Evolutionary conservation across 176 grass and related monocot genomes (phyloP), one percentile per base, ranked within the genome.

Genomic region (Tuctoria greenei): DNA sequence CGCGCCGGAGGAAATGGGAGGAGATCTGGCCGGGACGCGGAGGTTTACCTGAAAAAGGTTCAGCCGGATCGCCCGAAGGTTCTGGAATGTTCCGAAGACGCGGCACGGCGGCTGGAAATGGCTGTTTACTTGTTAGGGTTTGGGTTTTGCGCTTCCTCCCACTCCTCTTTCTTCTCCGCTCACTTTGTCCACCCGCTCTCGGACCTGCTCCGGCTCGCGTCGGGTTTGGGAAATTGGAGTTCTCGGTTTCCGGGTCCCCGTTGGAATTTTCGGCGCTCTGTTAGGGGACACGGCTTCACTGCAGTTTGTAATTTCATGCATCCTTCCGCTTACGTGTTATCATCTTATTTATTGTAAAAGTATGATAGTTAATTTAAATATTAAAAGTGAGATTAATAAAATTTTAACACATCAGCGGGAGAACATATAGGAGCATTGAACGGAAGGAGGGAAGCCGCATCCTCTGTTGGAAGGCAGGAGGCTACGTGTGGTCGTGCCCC

Each of bases 101-200:
- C 71, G 43, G 66, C 16, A 14, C 37, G 43, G 42, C 52, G 71
- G 50, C 34, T 24, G 39, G 54, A 31, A 51, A 52, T 46, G 47
- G 58, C n/a, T n/a, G n/a, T n/a, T n/a, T n/a, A n/a, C n/a, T 80
- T 62, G 75, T 81, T 89, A 89, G 90, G 90, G 86, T 93, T 93
- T 93, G 82, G 81, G 67, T 34, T 82, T 52, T 64, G 45, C 24
- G 18, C 45, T 44, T 35, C 47, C 62, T 36, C 60, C 20, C 13
- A 71, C 41, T 9, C 46, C 55, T 35, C 41, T 11, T 46, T 65
- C 46, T 1, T 50, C 60, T 62, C 23, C 18, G n/a, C 54, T 21
- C 45, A 16, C 11, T 72, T 21, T 37, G 49, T 17, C 25, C 10
- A 17, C 14, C 50, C 20, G 40, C 11, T 12, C 43, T 45, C 43